Evolutionary conservation across 495 filamentous ascomycete genomes (phyloP).

Genomic region (Bombardia bombarda): DNA sequence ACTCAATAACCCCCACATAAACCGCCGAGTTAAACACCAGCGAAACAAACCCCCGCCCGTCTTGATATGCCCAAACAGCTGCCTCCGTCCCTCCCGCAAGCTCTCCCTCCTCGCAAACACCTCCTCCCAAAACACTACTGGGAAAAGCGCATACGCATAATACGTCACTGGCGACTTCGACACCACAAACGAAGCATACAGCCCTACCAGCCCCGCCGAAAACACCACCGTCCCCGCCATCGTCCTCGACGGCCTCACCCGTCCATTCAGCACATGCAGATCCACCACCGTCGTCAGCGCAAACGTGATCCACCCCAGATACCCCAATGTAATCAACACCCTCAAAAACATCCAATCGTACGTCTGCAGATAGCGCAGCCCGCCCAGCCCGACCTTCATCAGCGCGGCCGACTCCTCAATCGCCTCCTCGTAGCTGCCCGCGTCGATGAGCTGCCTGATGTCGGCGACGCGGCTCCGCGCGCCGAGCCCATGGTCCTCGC

Average conservation of each 20-base stretch:
- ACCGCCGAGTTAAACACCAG: conserved; percentile 52
- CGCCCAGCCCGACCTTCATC: conserved; percentile 69
- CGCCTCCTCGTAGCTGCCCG: conserved; percentile 59
- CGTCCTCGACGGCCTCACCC: conserved; percentile 57
- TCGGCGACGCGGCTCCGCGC: conserved; percentile 58
- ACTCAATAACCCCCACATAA: conserved; percentile 71
- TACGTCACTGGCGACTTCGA: conserved; percentile 79
- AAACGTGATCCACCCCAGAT: conserved; percentile 94
- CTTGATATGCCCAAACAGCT: conserved; percentile 59
- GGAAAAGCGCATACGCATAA: conserved; percentile 89
- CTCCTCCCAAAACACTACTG: conserved; percentile 94
- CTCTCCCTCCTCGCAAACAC: conserved; percentile 73
- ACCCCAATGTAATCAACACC: conserved; percentile 86
- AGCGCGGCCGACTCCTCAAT: conserved; percentile 69
- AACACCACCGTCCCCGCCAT: conserved; percentile 56
- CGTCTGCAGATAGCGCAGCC: conserved; percentile 89
- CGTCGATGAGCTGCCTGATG: conserved; percentile 60
- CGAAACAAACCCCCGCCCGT: conserved; percentile 47
- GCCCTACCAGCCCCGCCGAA: conserved; percentile 59
- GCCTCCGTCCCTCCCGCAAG: conserved; percentile 56
- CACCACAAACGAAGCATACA: conserved; percentile 72
- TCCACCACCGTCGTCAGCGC: conserved; percentile 88
- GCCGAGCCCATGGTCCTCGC: conserved; percentile 52
- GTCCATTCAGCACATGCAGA: conserved; percentile 75
- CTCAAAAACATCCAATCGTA: conserved; percentile 96